A percentile compares a stretch with the other conserved stretches of the same genome.
Evolutionary conservation across 2,329 filamentous ascomycete species (phyloP).

Genomic region (Hypoxylon sp.): DNA sequence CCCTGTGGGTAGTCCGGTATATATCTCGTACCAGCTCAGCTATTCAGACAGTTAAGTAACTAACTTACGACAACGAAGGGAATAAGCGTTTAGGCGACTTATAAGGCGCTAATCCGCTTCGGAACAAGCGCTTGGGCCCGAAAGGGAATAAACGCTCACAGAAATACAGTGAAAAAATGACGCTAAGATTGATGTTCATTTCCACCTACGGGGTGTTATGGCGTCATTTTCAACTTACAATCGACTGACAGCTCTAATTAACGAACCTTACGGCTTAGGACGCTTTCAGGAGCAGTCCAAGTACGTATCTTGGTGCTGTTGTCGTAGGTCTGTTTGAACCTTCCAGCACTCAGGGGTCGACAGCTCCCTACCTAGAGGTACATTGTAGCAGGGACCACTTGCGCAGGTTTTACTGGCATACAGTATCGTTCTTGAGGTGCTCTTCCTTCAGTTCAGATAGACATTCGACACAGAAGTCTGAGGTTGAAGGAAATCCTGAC

Average conservation of each 20-base stretch:
- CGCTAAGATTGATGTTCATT: neutral
- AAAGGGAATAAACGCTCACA: neutral
- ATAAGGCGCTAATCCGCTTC: neutral
- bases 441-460: neutral
- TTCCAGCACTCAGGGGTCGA: neutral
- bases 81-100: neutral
- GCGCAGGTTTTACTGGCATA: neutral
- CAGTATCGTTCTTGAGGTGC: neutral
- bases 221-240: neutral
- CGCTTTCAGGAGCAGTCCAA: neutral
- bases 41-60: neutral
- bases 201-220: neutral
- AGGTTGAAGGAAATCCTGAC: neutral
- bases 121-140: neutral
- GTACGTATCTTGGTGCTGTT: neutral
- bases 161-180: neutral
- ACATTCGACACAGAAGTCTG: neutral
- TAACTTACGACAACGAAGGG: neutral
- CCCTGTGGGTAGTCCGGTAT: constrained; percentile 2
- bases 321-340: neutral
- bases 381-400: neutral
- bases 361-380: too few relatives aligned
- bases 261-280: neutral
- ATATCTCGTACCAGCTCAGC: neutral
- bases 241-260: neutral